Evolutionary conservation across 352 stramenopile genomes (phyloP), one percentile per base, ranked within the genome.

Genomic region (Blastocystis sp.): DNA sequence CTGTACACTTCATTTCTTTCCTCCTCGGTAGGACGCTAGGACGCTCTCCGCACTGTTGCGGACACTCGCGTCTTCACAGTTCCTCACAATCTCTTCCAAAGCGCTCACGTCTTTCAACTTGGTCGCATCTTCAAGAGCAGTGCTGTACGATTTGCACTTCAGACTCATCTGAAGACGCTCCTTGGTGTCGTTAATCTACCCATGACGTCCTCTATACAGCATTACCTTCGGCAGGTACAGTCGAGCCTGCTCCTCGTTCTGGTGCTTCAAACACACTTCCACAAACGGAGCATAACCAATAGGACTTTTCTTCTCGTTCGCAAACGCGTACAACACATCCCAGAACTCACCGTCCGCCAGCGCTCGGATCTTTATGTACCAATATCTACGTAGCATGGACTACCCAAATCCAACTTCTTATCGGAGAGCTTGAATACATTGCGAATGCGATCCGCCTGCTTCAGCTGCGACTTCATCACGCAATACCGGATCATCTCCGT

Each of bases 241-340:
- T 0, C 24, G 16, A 24, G 55, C 74, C 26, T 69, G 16, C 2
- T 85, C 74, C 50, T 19, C 33, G 26, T 66, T 85, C 6, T 67
- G 31, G 39, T 70, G 66, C 50, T 67, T 69, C 29, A 85, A 51
- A 50, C 74, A 85, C 9, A 29, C 61, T 0, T 85, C 74, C 33
- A 85, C 74, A n/a, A 85, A 85, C 29, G 74, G 74, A 10, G 16
- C 2, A 69, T 85, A 85, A 0, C 74, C 74, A 29, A 85, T 39
- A 2, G 74, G 74, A 85, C 74, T 85, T 37, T 85, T 85, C 26
- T 85, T 85, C 59, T 85, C 74, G 24, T 70, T 70, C 41, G 50
- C 74, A 39, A 85, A 85, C 2, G 74, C 74, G 50, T 55, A 55
- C 50, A 85, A 29, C 6, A 85, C 74, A 16, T 85, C 45, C 74